Conservation (phyloP, 1,139 yeast species). For the Meyerozyma guilliermondii region DNA sequence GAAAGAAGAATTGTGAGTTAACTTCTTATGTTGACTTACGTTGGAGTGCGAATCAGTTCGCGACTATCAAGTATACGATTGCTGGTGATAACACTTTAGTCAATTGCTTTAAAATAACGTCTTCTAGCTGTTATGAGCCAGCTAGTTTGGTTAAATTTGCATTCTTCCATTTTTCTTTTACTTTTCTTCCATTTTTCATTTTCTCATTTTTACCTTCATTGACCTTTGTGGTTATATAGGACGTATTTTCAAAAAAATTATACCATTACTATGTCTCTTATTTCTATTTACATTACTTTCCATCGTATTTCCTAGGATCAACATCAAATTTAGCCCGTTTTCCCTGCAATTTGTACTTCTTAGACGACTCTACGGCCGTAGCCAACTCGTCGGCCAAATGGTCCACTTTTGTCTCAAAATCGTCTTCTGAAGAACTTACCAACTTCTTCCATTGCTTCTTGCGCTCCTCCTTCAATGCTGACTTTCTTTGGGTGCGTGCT, state of each 20-base stretch:
- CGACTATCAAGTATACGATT: no score
- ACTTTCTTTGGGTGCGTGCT: constrained; percentile 37
- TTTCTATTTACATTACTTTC: constrained; percentile 9
- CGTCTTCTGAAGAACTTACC: constrained; percentile 24
- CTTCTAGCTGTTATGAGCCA: no score
- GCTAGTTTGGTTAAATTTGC: no score
- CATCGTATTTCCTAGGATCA: constrained; percentile 15
- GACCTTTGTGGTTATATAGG: no score
- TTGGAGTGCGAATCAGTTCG: no score
- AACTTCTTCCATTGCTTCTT: constrained; percentile 40
- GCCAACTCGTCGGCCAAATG: constrained; percentile 34
- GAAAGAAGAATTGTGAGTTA: neutral
- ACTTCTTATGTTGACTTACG: no score
- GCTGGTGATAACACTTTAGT: no score
- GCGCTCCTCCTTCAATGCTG: constrained; percentile 38
- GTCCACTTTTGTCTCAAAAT: constrained; percentile 30
- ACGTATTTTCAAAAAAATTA: no score
- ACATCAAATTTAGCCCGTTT: constrained; percentile 26
- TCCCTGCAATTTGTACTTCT: constrained; percentile 30
- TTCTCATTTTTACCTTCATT: no score
- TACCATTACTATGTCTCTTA: neutral
- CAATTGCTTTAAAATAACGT: no score
- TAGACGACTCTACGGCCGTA: constrained; percentile 27
- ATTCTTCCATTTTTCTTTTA: no score
- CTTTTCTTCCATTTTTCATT: no score